Evolutionary conservation across 2,329 filamentous ascomycete species (phyloP).

Genomic region (Colletotrichum tanaceti): DNA sequence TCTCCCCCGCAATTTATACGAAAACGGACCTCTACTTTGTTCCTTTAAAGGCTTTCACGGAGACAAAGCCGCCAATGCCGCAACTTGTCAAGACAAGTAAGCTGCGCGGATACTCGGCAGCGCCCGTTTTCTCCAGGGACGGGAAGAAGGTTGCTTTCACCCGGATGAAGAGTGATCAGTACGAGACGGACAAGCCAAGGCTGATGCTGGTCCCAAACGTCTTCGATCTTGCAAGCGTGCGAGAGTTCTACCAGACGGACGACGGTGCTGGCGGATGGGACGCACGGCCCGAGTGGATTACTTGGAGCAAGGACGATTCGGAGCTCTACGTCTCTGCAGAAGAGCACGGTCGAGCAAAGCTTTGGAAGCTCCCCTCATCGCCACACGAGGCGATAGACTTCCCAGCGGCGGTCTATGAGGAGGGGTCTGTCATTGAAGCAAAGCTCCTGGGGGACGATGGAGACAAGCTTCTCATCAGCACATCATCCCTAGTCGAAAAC

Average conservation of each 20-base stretch:
- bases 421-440: conserved; percentile 67
- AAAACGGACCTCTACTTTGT: conserved; percentile 85
- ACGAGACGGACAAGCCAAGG: conserved; percentile 83
- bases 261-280: conserved; percentile 75
- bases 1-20: conserved; percentile 79
- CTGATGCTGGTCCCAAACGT: conserved; percentile 74
- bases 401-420: conserved; percentile 62
- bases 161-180: conserved; percentile 80
- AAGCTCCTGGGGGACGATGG: conserved; percentile 61
- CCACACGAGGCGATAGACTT: conserved; percentile 60
- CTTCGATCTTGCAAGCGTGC: conserved; percentile 65
- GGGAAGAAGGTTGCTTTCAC: conserved; percentile 80
- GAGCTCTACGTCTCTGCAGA: conserved; percentile 81
- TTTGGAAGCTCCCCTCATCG: conserved; percentile 71
- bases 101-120: conserved; percentile 72
- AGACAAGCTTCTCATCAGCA: conserved; percentile 69
- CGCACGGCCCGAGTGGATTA: conserved; percentile 64
- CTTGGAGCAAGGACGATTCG: conserved; percentile 69
- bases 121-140: conserved; percentile 79
- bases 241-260: conserved; percentile 70
- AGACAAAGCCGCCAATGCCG: conserved; percentile 61
- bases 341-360: conserved; percentile 69
- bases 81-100: conserved; percentile 67
- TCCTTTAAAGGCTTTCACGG: conserved; percentile 70
- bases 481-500: conserved; percentile 78